A percentile compares a stretch with the other conserved stretches of the same genome.
Evolutionary conservation across 2,329 filamentous ascomycete species (phyloP).

Genomic region (Penicillium sp.): DNA sequence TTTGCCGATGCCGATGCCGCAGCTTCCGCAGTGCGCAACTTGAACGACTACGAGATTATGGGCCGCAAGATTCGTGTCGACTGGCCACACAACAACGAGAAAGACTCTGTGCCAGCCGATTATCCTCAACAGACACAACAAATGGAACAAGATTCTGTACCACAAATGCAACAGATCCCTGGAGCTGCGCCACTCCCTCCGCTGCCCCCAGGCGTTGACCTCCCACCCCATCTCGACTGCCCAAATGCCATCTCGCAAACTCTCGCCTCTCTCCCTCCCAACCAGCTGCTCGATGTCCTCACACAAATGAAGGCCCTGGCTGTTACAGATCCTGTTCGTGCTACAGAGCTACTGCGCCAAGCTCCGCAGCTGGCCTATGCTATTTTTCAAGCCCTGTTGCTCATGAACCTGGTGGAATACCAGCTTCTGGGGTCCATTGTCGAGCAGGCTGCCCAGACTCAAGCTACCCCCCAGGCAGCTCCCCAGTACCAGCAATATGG

Average conservation of each 20-base stretch:
- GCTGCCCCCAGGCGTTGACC: constrained; percentile 80
- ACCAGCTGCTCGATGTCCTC: constrained; percentile 89
- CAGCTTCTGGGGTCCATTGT: constrained; percentile 80
- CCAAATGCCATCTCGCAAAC: constrained; percentile 92
- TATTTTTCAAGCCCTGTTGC: constrained; percentile 88
- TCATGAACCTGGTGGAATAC: constrained; percentile 90
- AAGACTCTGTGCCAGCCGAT: constrained; percentile 61
- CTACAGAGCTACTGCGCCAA: constrained; percentile 81
- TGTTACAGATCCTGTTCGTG: constrained; percentile 77
- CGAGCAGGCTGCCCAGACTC: constrained; percentile 58
- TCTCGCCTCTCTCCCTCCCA: constrained; percentile 79
- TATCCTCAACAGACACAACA: constrained; percentile 47
- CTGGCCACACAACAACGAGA: constrained; percentile 89
- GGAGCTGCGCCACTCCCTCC: constrained; percentile 67
- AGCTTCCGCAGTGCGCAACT: constrained; percentile 88
- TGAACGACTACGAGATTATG: constrained; percentile 95
- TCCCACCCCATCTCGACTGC: constrained; percentile 79
- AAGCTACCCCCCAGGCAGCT: constrained; percentile 39
- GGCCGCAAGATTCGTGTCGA: constrained; percentile 92
- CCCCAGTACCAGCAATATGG: constrained; percentile 43
- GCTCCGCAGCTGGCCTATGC: constrained; percentile 93
- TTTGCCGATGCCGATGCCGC: constrained; percentile 92
- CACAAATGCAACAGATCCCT: constrained; percentile 39
- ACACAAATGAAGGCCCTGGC: constrained; percentile 91
- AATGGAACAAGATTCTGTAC: constrained; percentile 39